Percentiles rank a stretch among this genome's conserved stretches.
phyloP scores from a whole-genome alignment of 768 basidiomycete species.

The Rubroboletus satanas region DNA sequence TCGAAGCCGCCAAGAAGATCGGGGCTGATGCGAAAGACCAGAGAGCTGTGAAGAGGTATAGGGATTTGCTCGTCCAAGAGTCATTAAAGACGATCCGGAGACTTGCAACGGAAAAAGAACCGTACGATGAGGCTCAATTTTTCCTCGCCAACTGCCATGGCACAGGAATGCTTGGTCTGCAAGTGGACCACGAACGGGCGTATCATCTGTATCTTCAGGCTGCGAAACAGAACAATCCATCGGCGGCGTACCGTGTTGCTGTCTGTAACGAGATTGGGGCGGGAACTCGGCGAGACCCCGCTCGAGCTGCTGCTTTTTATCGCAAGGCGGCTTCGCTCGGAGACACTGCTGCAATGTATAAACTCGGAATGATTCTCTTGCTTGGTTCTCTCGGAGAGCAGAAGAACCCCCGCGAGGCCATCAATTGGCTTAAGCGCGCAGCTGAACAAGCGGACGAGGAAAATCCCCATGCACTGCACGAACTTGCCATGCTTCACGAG shows the following conservation, averaged over 20 bases:
- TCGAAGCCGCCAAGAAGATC: constrained; percentile 95
- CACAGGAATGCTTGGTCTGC: constrained; percentile 91
- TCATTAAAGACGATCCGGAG: constrained; percentile 89
- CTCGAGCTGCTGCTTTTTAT: constrained; percentile 91
- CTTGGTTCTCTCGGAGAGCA: constrained; percentile 79
- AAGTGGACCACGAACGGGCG: constrained; percentile 95
- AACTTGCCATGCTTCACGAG: constrained; percentile 87
- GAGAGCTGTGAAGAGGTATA: constrained; percentile 84
- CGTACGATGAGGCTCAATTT: constrained; percentile 96
- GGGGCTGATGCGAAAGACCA: constrained; percentile 69
- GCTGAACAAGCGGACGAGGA: constrained; percentile 98
- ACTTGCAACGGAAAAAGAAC: constrained; percentile 86
- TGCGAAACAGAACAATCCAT: constrained; percentile 93
- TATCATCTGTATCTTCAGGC: constrained; percentile 97
- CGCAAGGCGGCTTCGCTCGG: constrained; percentile 94
- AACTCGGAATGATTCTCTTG: constrained; percentile 96
- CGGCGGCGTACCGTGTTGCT: constrained; percentile 93
- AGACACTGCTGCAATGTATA: constrained; percentile 99
- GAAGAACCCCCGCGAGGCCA: constrained; percentile 85
- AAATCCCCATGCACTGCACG: constrained; percentile 95
- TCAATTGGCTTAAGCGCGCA: constrained; percentile 91
- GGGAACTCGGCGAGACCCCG: constrained; percentile 84
- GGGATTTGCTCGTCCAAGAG: constrained; percentile 82
- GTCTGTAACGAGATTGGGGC: constrained; percentile 99
- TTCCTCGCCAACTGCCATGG: constrained; percentile 97